These are phyloP conservation scores for Sanguinoderma infundibulare DNA, from an alignment of 1,284 basidiomycete genomes.

Conservation along the genomic window DNA sequence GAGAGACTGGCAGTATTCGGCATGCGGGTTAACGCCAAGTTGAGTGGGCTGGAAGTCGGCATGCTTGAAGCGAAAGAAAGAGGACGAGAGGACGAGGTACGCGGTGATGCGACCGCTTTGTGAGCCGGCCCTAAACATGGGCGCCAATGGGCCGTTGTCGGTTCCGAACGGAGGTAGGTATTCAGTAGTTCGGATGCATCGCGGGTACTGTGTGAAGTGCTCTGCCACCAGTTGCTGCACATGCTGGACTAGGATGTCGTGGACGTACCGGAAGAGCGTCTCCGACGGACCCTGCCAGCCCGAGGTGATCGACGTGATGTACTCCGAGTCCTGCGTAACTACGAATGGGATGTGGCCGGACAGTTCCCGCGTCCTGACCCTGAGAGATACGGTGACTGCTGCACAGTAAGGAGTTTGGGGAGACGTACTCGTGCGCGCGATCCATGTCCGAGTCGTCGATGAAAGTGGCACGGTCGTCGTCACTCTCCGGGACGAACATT, in stretches of 20 bases:
- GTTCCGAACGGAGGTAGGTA: too few species aligned
- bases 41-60: constrained; percentile 41
- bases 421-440: constrained; percentile 48
- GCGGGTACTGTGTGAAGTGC: constrained; percentile 58
- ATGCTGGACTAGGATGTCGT: constrained; percentile 43
- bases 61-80: constrained; percentile 67
- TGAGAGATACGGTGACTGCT: constrained; percentile 36
- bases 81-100: constrained; percentile 80
- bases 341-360: constrained; percentile 69
- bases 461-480: constrained; percentile 44
- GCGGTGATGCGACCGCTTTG: too few species aligned
- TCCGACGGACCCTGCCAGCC: constrained; percentile 56
- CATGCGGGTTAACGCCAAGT: constrained; percentile 52
- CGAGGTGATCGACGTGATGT: constrained; percentile 50
- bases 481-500: constrained; percentile 10
- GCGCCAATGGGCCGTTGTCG: too few species aligned
- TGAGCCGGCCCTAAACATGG: too few species aligned
- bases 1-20: constrained; percentile 60
- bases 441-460: constrained; percentile 62
- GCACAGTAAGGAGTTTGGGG: neutral
- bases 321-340: constrained; percentile 53
- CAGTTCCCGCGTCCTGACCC: constrained; percentile 69
- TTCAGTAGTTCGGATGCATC: too few species aligned
- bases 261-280: constrained; percentile 51
- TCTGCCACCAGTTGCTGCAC: constrained; percentile 45